These are phyloP conservation scores for Neurospora sp. DNA, from an alignment of 495 filamentous ascomycete genomes.

Conservation along the genomic window DNA sequence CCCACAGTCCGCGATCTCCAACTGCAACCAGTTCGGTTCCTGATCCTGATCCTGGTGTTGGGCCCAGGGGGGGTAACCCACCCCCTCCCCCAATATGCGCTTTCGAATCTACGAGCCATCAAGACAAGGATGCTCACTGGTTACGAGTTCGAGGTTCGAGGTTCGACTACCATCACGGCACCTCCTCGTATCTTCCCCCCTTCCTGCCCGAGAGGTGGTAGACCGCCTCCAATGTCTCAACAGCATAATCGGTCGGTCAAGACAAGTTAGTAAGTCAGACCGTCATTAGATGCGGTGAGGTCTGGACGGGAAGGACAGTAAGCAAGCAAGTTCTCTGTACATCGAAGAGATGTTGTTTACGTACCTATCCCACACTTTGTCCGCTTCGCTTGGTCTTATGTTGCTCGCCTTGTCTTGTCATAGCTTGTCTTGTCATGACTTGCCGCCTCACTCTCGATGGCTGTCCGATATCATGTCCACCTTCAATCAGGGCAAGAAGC, in stretches of 20 bases:
- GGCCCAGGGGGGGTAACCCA: no score
- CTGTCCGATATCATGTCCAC: background rate
- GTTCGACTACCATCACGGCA: background rate
- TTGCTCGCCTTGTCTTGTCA: no score
- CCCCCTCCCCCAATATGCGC: no score
- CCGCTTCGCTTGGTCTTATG: background rate
- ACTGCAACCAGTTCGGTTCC: background rate
- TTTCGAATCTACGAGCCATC: background rate
- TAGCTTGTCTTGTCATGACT: no score
- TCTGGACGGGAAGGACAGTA: background rate
- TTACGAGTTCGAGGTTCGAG: background rate
- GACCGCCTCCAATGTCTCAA: background rate
- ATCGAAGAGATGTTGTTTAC: background rate
- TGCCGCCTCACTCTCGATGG: background rate
- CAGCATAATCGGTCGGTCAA: background rate
- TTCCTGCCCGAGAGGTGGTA: background rate
- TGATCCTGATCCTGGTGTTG: background rate
- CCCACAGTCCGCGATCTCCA: background rate
- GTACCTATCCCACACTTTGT: background rate
- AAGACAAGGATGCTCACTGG: background rate
- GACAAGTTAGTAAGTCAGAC: background rate
- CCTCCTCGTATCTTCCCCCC: background rate
- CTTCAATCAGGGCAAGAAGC: background rate
- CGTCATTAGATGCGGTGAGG: background rate
- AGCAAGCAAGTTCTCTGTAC: background rate